Conservation (phyloP, 1,139 yeast genomes). For the Diutina neorugosa region DNA sequence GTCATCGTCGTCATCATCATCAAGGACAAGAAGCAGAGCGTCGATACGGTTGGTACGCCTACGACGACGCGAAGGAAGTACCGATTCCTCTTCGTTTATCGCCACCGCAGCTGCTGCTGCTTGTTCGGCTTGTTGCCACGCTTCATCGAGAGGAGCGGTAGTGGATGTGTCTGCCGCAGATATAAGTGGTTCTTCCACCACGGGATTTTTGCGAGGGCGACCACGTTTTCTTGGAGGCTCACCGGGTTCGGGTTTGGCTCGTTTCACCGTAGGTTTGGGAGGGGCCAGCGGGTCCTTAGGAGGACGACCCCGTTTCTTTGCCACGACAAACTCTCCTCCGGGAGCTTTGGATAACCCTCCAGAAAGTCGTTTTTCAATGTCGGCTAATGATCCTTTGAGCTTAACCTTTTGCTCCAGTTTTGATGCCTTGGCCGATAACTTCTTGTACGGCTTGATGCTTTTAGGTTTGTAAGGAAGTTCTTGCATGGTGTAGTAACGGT, state of each 20-base stretch:
- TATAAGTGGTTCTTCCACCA: not conserved
- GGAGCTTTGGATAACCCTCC: not conserved
- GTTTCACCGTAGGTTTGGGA: not conserved
- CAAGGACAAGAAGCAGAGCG: not conserved
- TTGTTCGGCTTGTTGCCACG: not conserved
- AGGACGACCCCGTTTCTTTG: not conserved
- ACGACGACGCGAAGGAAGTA: not conserved
- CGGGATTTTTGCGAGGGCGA: not conserved
- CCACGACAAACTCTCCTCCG: not conserved
- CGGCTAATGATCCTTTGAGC: not conserved
- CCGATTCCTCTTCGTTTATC: not conserved
- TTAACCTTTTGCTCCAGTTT: not conserved
- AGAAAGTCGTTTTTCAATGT: not conserved
- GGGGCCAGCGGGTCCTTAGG: not conserved
- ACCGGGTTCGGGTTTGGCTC: not conserved
- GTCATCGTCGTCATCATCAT: not conserved
- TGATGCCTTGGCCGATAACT: not conserved
- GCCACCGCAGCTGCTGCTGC: not conserved
- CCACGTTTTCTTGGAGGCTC: not conserved
- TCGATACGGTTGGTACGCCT: not conserved
- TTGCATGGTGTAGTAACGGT: constrained; percentile 1
- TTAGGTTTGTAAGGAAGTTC: not conserved
- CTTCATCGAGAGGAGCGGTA: not conserved
- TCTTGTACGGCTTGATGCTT: not conserved
- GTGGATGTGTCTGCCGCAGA: not conserved